Percentiles rank a stretch among this genome's conserved stretches.
phyloP scores from a whole-genome alignment of 2,329 filamentous ascomycete genomes.

The Nigrospora oryzae region DNA sequence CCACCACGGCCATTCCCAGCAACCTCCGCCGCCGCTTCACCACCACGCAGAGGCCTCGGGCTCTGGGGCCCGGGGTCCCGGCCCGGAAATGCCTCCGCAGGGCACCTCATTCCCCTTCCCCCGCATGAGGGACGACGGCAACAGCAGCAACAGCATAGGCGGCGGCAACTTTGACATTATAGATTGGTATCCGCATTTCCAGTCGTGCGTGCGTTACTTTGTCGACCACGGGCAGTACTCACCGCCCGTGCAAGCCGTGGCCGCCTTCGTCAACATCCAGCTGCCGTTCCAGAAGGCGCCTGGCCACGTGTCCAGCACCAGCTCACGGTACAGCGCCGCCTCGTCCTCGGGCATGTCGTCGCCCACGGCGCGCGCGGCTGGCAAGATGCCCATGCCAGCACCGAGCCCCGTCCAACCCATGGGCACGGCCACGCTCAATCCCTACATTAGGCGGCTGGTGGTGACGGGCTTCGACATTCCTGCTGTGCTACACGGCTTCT shows the following conservation, averaged over 20 bases:
- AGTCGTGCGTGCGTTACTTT: slow-evolving; percentile 86
- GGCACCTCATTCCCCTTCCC: neutral
- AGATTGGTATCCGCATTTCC: slow-evolving; percentile 86
- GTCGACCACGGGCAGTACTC: slow-evolving; percentile 84
- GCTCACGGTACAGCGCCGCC: slow-evolving; percentile 14
- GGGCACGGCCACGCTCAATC: slow-evolving; percentile 60
- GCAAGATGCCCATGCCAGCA: slow-evolving; percentile 16
- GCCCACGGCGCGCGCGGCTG: slow-evolving; percentile 14
- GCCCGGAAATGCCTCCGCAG: slow-evolving; percentile 14
- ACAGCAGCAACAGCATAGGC: neutral
- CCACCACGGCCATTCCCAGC: slow-evolving; percentile 12
- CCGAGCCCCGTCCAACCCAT: slow-evolving; percentile 12
- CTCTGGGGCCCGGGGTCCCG: slow-evolving; percentile 1
- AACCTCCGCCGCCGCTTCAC: slow-evolving; percentile 8
- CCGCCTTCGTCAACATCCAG: slow-evolving; percentile 84
- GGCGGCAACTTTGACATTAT: slow-evolving; percentile 64
- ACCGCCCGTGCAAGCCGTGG: slow-evolving; percentile 74
- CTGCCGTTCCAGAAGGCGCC: slow-evolving; percentile 70
- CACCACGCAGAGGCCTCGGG: neutral
- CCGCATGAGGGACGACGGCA: neutral
- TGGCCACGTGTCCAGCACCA: slow-evolving; percentile 34
- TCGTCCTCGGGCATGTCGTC: slow-evolving; percentile 24
- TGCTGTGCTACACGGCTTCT: slow-evolving; percentile 86
- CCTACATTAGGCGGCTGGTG: slow-evolving; percentile 83
- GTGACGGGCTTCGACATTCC: slow-evolving; percentile 86